Conservation (phyloP, 2,329 filamentous ascomycete genomes). For the Paracamarosporium sp. region DNA sequence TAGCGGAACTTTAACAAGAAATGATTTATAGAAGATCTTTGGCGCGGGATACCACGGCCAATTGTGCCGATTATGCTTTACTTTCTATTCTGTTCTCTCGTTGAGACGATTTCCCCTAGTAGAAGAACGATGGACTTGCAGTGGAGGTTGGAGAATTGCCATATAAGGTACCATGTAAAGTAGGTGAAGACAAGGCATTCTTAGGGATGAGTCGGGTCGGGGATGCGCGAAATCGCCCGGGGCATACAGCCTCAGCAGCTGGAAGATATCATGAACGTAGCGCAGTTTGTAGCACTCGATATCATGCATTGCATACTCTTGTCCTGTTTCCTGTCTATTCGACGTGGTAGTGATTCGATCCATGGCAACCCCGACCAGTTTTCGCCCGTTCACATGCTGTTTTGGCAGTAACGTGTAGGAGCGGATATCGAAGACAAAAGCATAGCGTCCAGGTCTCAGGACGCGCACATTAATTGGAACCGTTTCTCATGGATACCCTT, state of each 20-base stretch:
- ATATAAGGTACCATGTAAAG: not conserved
- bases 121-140: not conserved
- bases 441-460: not conserved
- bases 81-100: not conserved
- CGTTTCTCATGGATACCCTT: not conserved
- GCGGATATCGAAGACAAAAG: not conserved
- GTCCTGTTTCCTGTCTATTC: not conserved
- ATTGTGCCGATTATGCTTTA: constrained; percentile 1
- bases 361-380: not conserved
- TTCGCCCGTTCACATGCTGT: constrained; percentile 1
- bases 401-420: not conserved
- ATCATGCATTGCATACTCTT: not conserved
- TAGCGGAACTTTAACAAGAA: not conserved
- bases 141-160: not conserved
- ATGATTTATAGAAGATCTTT: constrained; percentile 4
- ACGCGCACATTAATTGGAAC: not conserved
- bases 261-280: not conserved
- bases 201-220: not conserved
- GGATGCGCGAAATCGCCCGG: not conserved
- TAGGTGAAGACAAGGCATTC: not conserved
- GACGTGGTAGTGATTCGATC: not conserved
- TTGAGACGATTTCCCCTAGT: not conserved
- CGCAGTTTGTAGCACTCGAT: not conserved
- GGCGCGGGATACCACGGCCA: constrained; percentile 5
- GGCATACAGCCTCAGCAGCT: not conserved